Evolutionary conservation across 768 basidiomycete genomes (phyloP), one percentile per base, ranked within the genome.

Genomic region (Daedalea quercina): DNA sequence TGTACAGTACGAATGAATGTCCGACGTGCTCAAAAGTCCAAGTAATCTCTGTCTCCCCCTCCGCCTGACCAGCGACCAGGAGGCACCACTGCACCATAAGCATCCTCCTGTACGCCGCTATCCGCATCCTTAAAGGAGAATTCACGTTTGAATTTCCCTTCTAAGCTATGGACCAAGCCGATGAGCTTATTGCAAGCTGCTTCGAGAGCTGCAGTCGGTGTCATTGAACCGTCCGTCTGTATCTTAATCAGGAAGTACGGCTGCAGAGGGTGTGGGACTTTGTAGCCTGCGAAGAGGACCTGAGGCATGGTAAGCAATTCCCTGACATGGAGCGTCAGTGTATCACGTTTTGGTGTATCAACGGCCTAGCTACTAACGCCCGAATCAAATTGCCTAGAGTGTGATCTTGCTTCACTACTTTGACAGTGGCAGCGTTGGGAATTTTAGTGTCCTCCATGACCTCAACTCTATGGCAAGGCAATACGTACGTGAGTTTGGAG

Each of bases 331-430:
- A 37, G 33, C n/a, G 34, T 41, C 24, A 31, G 35, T 20, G 35
- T 9, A 6, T 42, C 9, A 13, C 47, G 42, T 44, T 17, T 24
- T 35, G 15, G 44, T 44, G 56, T 44, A 37, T 41, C 44, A 45
- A 25, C 13, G n/a, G 42, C 55, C 19, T 19, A 55, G 54, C 66
- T 12, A 78, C 85, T 56, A 67, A 94, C 93, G 90, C 83, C 64
- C 96, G 84, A n/a, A 99, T 76, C 89, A 98, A 90, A 72, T 94
- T 94, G 9, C 84, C 95, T 6, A 98, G 72, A 0, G 96, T 99
- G 66, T 98, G 96, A 65, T 98, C 96, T 66, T 99, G 95, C 73
- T 97, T 97, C 55, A 90, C 76, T 61, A 99, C 76, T 61, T 91
- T 92, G 57, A 99, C 82, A 0, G 94, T 95, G 17, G 95, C 95